A percentile compares a stretch with the other conserved stretches of the same genome.
phyloP scores from a whole-genome alignment of 257 asterid genomes.

The Rubia yunnanensis region DNA sequence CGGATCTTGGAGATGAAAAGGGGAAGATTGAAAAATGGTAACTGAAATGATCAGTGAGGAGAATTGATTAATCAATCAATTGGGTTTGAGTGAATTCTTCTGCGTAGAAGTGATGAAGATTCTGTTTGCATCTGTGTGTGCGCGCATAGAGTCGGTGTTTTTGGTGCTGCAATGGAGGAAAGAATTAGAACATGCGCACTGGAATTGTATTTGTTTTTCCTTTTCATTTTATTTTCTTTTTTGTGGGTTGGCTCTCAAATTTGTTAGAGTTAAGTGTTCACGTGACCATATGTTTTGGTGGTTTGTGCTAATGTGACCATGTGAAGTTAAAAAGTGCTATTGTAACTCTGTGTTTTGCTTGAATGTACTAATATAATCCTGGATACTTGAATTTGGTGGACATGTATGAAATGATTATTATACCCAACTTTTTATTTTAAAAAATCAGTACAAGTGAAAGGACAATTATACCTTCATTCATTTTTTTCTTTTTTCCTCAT shows the following conservation, averaged over 20 bases:
- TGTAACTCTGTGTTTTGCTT: too few relatives aligned
- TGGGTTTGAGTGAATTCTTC: not conserved
- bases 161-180: not conserved
- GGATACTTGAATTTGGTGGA: too few relatives aligned
- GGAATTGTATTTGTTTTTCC: not conserved
- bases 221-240: not conserved
- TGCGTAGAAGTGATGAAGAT: not conserved
- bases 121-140: not conserved
- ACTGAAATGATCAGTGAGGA: not conserved
- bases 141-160: not conserved
- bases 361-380: too few relatives aligned
- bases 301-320: too few relatives aligned
- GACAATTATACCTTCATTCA: too few relatives aligned
- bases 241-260: not conserved
- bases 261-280: too few relatives aligned
- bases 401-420: too few relatives aligned
- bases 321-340: too few relatives aligned
- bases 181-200: constrained; percentile 11
- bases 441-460: too few relatives aligned
- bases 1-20: constrained; percentile 15
- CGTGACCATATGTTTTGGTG: too few relatives aligned
- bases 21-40: not conserved
- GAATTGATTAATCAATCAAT: not conserved
- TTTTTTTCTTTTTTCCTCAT: too few relatives aligned
- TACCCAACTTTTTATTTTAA: too few relatives aligned